Evolutionary conservation across 2,329 filamentous ascomycete species (phyloP), one percentile per base, ranked within the genome.

Genomic region (Aspergillus caelatus): DNA sequence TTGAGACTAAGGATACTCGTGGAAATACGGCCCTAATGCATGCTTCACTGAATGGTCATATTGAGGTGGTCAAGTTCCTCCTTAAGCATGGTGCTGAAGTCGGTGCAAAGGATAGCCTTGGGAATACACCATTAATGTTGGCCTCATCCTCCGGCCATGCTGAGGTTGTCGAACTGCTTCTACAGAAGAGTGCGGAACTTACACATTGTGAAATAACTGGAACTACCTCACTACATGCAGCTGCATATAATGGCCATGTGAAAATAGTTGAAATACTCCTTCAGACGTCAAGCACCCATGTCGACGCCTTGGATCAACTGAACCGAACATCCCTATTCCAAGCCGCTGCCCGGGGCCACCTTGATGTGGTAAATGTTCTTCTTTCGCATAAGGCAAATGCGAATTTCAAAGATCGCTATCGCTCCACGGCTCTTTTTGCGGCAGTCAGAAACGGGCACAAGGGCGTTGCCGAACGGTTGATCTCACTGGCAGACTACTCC

Each of bases 401-500:
- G 1, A 21, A 21, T 21, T 10, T 21, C n/a, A 43, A 21, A 43
- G n/a, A 43, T 21, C n/a, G 21, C n/a, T 43, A 19, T 43, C 7
- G 9, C 0, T 43, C 41, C 0, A 43, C 41, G 21, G 19, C 41
- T 19, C 41, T 43, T 21, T 21, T 43, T 11, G 1, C 7, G 1
- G 41, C 41, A 11, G 7, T 43, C 16, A 43, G 41, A 43, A 43
- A 43, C 41, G 41, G 41, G 9, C 7, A 43, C n/a, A 21, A 10
- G 19, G 16, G 21, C 16, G 41, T 21, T n/a, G 7, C 2, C n/a
- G 19, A 21, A 43, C 41, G 41, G 0, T 11, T 43, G 41, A 43
- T 43, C 6, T 0, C 41, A 1, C n/a, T 43, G 7, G n/a, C 41
- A n/a, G 19, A 21, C 1, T 1, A 1, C 7, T 1, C 16, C 2